Evolutionary conservation across 805 yeast species (phyloP).

Genomic region (Candida gorgasii): DNA sequence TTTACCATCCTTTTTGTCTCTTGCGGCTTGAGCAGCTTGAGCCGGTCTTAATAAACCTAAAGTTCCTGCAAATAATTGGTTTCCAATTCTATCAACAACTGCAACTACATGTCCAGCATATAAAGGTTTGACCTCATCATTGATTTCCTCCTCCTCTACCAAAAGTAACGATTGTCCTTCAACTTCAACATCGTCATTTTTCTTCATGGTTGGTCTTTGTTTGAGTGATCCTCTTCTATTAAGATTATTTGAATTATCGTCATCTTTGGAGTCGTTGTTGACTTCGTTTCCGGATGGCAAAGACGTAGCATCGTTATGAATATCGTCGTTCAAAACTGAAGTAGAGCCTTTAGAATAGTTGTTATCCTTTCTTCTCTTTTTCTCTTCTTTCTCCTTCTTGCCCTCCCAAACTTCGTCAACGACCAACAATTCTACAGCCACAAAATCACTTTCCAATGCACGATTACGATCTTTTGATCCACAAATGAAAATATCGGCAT

Average conservation of each 20-base stretch:
- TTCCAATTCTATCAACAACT: conserved; percentile 95
- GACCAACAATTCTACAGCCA: conserved; percentile 89
- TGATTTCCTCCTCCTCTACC: conserved; percentile 94
- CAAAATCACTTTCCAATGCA: conserved; percentile 94
- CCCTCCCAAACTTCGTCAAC: conserved; percentile 99
- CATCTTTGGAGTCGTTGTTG: conserved; percentile 28
- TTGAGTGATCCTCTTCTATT: conserved; percentile 84
- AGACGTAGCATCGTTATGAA: conserved; percentile 79
- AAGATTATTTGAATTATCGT: conserved; percentile 39
- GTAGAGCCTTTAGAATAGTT: conserved; percentile 34
- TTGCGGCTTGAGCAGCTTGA: conserved; percentile 84
- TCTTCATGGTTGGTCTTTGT: conserved; percentile 95
- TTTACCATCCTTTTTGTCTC: conserved; percentile 48
- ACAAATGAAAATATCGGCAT: conserved; percentile 95
- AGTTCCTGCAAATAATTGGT: conserved; percentile 93
- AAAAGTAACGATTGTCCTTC: conserved; percentile 93
- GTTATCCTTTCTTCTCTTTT: conserved; percentile 83
- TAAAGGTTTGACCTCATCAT: conserved; percentile 87
- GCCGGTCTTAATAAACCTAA: conserved; percentile 93
- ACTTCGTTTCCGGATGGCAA: conserved; percentile 27
- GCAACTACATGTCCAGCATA: conserved; percentile 99
- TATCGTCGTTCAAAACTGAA: conserved; percentile 58
- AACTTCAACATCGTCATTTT: conserved; percentile 97
- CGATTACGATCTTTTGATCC: conserved; percentile 98
- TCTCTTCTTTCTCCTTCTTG: conserved; percentile 95